Conservation (phyloP, 164 flowering plant genomes). For the Aristolochia fimbriata region DNA sequence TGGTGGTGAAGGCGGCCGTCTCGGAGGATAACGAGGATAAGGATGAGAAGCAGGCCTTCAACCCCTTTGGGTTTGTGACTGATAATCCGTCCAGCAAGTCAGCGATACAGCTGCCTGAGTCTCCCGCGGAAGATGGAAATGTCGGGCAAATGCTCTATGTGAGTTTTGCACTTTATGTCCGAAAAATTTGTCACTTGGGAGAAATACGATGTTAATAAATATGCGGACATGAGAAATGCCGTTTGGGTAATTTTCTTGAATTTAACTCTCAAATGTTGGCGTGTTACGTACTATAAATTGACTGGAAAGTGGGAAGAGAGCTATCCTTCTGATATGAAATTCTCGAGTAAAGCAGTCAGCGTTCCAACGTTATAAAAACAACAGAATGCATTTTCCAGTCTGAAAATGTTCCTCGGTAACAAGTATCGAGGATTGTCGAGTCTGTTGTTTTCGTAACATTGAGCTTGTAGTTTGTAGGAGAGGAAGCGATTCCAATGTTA, state of each 20-base stretch:
- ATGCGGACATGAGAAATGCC: too few relatives aligned
- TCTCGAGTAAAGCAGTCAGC: not conserved
- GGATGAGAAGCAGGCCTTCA: slow-evolving; percentile 50
- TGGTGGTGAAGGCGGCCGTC: slow-evolving; percentile 6
- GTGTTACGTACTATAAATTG: too few relatives aligned
- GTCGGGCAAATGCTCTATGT: slow-evolving; percentile 96
- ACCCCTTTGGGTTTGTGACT: slow-evolving; percentile 88
- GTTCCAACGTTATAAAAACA: too few relatives aligned
- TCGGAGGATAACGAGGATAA: slow-evolving; percentile 9
- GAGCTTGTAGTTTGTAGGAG: too few relatives aligned
- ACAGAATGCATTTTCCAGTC: too few relatives aligned
- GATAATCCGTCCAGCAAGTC: slow-evolving; percentile 83
- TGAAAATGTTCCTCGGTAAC: too few relatives aligned
- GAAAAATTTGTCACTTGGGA: not conserved
- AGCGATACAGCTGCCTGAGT: slow-evolving; percentile 84
- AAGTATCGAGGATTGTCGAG: too few relatives aligned
- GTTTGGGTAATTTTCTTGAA: too few relatives aligned
- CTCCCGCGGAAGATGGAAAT: slow-evolving; percentile 90
- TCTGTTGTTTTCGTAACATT: too few relatives aligned
- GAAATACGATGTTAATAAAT: not conserved
- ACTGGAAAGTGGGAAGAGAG: too few relatives aligned
- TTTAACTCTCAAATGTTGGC: too few relatives aligned
- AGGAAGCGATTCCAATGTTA: too few relatives aligned
- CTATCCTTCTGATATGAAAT: not conserved
- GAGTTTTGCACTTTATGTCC: slow-evolving; percentile 5